These are phyloP conservation scores for Hortaea werneckii DNA, from an alignment of 2,329 filamentous ascomycete genomes.

Conservation along the genomic window DNA sequence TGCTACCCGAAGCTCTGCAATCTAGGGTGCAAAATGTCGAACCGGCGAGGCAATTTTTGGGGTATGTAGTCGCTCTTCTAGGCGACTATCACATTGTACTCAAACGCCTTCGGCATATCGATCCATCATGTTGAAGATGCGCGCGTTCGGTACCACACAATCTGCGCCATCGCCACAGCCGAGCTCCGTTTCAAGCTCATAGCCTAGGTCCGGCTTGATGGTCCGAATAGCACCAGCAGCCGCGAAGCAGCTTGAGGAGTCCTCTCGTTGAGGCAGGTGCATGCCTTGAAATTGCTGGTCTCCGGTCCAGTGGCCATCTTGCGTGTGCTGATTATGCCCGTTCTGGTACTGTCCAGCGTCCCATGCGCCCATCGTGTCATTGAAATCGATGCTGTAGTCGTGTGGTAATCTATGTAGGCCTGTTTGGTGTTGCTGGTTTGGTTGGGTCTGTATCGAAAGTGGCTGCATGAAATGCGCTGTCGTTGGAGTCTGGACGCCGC, in stretches of 20 bases:
- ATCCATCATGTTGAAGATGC: constrained; percentile 37
- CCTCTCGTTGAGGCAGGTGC: neutral
- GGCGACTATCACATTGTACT: neutral
- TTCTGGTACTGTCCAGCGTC: constrained; percentile 5
- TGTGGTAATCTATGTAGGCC: neutral
- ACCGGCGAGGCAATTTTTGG: too few relatives aligned
- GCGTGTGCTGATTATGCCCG: too few relatives aligned
- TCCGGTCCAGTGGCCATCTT: neutral
- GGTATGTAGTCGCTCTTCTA: too few relatives aligned
- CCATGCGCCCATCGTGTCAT: constrained; percentile 4
- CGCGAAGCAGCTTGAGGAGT: constrained; percentile 26
- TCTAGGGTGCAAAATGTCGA: too few relatives aligned
- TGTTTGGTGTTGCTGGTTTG: neutral
- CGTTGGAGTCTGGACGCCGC: neutral
- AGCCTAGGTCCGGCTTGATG: constrained; percentile 30
- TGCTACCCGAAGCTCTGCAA: too few relatives aligned
- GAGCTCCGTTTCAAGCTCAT: constrained; percentile 30
- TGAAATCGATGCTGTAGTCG: constrained; percentile 2
- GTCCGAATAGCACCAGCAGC: constrained; percentile 37
- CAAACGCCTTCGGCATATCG: constrained; percentile 21
- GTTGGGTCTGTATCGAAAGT: neutral
- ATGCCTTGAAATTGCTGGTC: constrained; percentile 4
- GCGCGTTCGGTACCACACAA: constrained; percentile 34
- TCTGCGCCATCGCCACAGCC: constrained; percentile 30
- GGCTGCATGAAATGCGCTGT: neutral